A percentile compares a stretch with the other conserved stretches of the same genome.
These are phyloP conservation scores for Verbascum thapsus DNA, from an alignment of 257 asterid genomes.

Conservation along the genomic window DNA sequence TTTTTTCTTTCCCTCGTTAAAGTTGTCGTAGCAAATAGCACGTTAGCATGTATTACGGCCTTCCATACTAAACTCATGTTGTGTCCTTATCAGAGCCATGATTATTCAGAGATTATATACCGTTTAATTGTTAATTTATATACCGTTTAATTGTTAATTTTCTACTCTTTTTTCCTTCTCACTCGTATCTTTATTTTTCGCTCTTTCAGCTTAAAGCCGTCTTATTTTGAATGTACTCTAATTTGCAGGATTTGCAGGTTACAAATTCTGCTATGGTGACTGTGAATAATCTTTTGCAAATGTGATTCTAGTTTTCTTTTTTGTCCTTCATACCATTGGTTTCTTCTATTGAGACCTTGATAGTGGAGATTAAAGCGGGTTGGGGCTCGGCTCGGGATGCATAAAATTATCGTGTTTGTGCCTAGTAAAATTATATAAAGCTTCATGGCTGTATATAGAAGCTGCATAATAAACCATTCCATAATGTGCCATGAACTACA, in stretches of 20 bases:
- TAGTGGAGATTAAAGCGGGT: background rate
- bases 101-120: no score
- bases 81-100: no score
- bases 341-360: slow-evolving; percentile 12
- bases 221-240: slow-evolving; percentile 4
- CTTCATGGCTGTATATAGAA: slow-evolving; percentile 31
- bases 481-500: slow-evolving; percentile 25
- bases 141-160: no score
- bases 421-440: slow-evolving; percentile 23
- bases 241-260: slow-evolving; percentile 69
- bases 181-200: no score
- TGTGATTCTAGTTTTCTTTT: slow-evolving; percentile 35
- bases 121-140: no score
- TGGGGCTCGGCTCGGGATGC: background rate
- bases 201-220: background rate
- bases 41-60: no score
- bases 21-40: no score
- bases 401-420: slow-evolving; percentile 10
- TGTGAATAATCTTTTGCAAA: slow-evolving; percentile 42
- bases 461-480: slow-evolving; percentile 21
- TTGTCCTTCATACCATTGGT: background rate
- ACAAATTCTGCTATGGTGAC: slow-evolving; percentile 60
- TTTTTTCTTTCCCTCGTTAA: no score
- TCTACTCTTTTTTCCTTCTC: no score
- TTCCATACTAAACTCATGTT: no score